These are phyloP conservation scores for Eutreptiella sp. DNA, from an alignment of 208 protist genomes.

Conservation along the genomic window DNA sequence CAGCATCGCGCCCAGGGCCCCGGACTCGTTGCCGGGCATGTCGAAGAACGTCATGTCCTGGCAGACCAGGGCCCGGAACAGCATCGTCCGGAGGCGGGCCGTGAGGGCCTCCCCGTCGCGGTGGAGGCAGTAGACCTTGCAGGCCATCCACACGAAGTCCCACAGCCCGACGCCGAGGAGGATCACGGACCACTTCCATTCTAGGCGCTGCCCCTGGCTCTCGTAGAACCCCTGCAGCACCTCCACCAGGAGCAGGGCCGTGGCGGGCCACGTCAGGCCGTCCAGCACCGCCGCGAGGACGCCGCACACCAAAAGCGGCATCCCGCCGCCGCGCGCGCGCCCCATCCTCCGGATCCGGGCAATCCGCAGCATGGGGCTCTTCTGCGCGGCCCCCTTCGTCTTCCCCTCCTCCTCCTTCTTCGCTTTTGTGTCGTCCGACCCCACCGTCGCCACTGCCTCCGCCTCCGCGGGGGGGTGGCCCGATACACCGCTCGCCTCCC, in stretches of 20 bases:
- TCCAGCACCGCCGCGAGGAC: slow-evolving; percentile 48
- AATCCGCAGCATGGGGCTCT: background rate
- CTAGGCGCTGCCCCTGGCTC: slow-evolving; percentile 35
- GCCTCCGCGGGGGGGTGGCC: slow-evolving; percentile 45
- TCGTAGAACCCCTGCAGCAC: slow-evolving; percentile 41
- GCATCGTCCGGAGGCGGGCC: slow-evolving; percentile 49
- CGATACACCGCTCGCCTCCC: too few relatives aligned
- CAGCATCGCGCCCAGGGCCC: too few relatives aligned
- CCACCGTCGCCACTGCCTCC: slow-evolving; percentile 44
- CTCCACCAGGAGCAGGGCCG: slow-evolving; percentile 48
- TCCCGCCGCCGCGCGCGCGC: slow-evolving; percentile 38
- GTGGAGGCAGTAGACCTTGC: slow-evolving; percentile 53
- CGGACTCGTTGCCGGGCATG: too few relatives aligned
- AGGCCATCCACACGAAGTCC: slow-evolving; percentile 37
- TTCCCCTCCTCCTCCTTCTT: slow-evolving; percentile 43
- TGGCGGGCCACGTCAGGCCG: slow-evolving; percentile 38
- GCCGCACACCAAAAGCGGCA: slow-evolving; percentile 42
- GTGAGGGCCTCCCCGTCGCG: slow-evolving; percentile 63
- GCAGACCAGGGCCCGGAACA: slow-evolving; percentile 59
- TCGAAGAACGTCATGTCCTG: slow-evolving; percentile 63
- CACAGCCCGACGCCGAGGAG: slow-evolving; percentile 51
- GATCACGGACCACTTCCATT: slow-evolving; percentile 44
- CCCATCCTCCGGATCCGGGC: background rate
- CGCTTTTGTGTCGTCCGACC: slow-evolving; percentile 46
- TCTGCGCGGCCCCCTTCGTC: slow-evolving; percentile 40